Conservation (phyloP, 352 stramenopile species). For the Paralagenidium karlingii region DNA sequence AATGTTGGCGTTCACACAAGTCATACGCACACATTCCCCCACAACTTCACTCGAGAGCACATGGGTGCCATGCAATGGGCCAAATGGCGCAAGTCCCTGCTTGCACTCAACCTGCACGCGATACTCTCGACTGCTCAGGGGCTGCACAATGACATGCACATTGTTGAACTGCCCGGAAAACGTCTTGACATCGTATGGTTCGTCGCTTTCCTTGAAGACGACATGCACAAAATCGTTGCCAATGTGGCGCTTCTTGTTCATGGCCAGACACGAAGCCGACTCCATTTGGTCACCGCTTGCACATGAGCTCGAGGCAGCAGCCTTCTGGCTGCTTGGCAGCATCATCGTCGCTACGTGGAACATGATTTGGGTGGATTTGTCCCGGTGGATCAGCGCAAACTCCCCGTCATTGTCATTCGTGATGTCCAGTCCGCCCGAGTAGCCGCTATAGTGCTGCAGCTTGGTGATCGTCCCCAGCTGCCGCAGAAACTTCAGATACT, state of each 20-base stretch:
- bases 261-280: too few relatives aligned
- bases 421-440: slow-evolving; percentile 67
- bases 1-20: slow-evolving; percentile 72
- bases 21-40: slow-evolving; percentile 56
- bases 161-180: slow-evolving; percentile 79
- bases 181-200: slow-evolving; percentile 60
- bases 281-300: slow-evolving; percentile 10
- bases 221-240: slow-evolving; percentile 84
- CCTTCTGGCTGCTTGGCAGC: slow-evolving; percentile 11
- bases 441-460: slow-evolving; percentile 48
- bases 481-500: slow-evolving; percentile 64
- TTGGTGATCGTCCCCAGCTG: slow-evolving; percentile 51
- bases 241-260: slow-evolving; percentile 81
- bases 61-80: slow-evolving; percentile 58
- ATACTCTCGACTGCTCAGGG: slow-evolving; percentile 60
- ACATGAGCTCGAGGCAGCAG: background rate
- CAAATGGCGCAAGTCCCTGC: slow-evolving; percentile 54
- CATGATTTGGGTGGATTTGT: slow-evolving; percentile 55
- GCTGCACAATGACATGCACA: slow-evolving; percentile 79
- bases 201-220: slow-evolving; percentile 78
- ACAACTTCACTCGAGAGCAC: slow-evolving; percentile 48
- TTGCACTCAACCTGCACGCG: slow-evolving; percentile 65
- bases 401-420: slow-evolving; percentile 53
- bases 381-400: slow-evolving; percentile 61
- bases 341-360: slow-evolving; percentile 85